Evolutionary conservation across 2,329 filamentous ascomycete species (phyloP).

Genomic region (Colletotrichum cereale): DNA sequence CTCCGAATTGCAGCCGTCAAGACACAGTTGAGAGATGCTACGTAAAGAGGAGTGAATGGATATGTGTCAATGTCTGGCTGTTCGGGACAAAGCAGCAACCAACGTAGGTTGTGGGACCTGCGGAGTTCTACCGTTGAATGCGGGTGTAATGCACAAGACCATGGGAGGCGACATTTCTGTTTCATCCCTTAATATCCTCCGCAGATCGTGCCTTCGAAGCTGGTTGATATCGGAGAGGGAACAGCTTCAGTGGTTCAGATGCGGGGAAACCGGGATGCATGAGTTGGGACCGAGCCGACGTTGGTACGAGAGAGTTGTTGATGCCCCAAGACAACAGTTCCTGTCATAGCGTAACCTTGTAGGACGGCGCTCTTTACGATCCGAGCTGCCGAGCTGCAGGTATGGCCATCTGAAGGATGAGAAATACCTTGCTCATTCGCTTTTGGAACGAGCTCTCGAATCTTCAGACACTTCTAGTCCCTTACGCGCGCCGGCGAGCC

Average conservation of each 20-base stretch:
- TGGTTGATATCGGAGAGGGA: neutral
- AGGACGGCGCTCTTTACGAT: constrained; percentile 15
- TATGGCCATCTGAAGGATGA: constrained; percentile 15
- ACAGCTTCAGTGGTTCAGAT: neutral
- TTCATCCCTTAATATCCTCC: neutral
- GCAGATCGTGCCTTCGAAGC: neutral
- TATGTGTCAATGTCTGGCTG: neutral
- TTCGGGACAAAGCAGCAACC: neutral
- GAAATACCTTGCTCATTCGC: constrained; percentile 6
- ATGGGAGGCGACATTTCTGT: neutral
- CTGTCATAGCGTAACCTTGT: constrained; percentile 21
- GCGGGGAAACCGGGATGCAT: neutral
- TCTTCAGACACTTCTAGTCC: neutral
- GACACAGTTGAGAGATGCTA: neutral
- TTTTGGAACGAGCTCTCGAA: neutral
- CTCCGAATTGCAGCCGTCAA: neutral
- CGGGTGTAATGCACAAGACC: neutral
- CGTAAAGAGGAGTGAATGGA: neutral
- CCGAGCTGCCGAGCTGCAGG: constrained; percentile 8
- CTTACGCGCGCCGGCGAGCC: neutral
- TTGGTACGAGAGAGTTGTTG: neutral
- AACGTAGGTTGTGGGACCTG: neutral
- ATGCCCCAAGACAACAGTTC: neutral
- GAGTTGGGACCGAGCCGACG: neutral
- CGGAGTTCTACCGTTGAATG: neutral